Conservation (phyloP, 148 eudicot genomes). For the Limonium bicolor region DNA sequence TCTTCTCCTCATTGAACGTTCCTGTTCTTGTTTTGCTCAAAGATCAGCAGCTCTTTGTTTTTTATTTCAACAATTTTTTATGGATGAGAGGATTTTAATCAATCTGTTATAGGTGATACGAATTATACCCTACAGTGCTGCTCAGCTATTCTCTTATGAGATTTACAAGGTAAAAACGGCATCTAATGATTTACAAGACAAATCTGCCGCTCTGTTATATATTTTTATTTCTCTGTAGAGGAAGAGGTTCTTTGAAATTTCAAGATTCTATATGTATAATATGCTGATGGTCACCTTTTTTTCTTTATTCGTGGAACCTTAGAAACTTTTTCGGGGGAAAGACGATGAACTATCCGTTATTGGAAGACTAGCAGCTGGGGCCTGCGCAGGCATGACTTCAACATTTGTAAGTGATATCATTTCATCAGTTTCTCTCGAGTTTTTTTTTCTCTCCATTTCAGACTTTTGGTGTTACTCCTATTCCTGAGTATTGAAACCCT, state of each 20-base stretch:
- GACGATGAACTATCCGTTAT: constrained; percentile 74
- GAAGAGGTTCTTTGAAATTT: too few species aligned
- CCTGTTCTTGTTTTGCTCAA: neutral
- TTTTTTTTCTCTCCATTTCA: too few species aligned
- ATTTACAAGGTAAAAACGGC: constrained; percentile 54
- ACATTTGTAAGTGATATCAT: constrained; percentile 45
- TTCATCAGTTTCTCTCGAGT: neutral
- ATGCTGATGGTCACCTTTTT: neutral
- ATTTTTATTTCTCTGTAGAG: too few species aligned
- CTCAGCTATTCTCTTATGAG: constrained; percentile 85
- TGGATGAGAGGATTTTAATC: neutral
- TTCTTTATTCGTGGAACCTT: constrained; percentile 6
- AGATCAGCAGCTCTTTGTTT: neutral
- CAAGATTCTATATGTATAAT: neutral
- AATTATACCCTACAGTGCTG: constrained; percentile 83
- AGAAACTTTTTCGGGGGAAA: constrained; percentile 69
- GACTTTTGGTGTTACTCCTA: too few species aligned
- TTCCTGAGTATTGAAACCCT: neutral
- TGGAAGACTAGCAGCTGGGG: constrained; percentile 81
- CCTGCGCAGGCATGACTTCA: constrained; percentile 85
- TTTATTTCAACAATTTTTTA: neutral
- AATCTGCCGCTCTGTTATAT: constrained; percentile 4
- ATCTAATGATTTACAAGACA: neutral
- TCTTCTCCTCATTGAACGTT: constrained; percentile 1
- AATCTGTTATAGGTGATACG: constrained; percentile 57